phyloP scores from a whole-genome alignment of 2,329 filamentous ascomycete species.

The Colletotrichum shisoi region DNA sequence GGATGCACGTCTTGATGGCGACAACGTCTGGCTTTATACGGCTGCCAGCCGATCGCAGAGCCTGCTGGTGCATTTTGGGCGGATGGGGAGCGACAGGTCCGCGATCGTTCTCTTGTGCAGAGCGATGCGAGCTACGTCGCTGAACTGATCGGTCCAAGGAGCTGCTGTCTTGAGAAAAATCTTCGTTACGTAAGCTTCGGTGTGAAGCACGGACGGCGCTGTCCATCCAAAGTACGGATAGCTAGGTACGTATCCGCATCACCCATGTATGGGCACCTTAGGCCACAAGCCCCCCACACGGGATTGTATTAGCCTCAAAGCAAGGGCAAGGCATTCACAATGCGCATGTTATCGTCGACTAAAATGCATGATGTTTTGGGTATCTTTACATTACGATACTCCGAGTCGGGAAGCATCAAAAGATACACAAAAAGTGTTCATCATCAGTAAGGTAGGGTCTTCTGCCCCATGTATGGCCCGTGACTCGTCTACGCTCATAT shows the following conservation, averaged over 20 bases:
- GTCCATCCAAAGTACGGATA: too few relatives aligned
- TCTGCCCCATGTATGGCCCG: conserved; percentile 12
- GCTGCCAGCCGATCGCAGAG: conserved; percentile 50
- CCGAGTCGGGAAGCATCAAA: conserved; percentile 2
- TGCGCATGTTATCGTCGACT: not conserved
- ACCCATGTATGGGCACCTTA: too few relatives aligned
- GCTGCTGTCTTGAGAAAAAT: conserved; percentile 30
- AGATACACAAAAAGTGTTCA: not conserved
- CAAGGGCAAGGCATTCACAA: not conserved
- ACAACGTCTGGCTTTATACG: conserved; percentile 48
- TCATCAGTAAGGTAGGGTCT: conserved; percentile 12
- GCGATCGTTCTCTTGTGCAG: conserved; percentile 26
- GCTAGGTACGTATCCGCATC: not conserved
- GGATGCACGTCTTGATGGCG: conserved; percentile 48
- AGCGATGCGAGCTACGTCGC: conserved; percentile 4
- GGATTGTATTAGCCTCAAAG: not conserved
- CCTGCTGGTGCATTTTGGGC: conserved; percentile 50
- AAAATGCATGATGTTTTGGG: not conserved
- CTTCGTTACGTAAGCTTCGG: conserved; percentile 32
- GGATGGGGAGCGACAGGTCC: not conserved
- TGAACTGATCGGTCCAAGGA: conserved; percentile 10
- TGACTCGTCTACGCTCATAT: conserved; percentile 12
- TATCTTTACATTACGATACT: conserved; percentile 19
- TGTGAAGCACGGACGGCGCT: not conserved
- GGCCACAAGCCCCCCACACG: not conserved